A percentile compares a stretch with the other conserved stretches of the same genome.
These are phyloP conservation scores for Cochliopodium minus DNA, from an alignment of 208 protist species.

Conservation along the genomic window DNA sequence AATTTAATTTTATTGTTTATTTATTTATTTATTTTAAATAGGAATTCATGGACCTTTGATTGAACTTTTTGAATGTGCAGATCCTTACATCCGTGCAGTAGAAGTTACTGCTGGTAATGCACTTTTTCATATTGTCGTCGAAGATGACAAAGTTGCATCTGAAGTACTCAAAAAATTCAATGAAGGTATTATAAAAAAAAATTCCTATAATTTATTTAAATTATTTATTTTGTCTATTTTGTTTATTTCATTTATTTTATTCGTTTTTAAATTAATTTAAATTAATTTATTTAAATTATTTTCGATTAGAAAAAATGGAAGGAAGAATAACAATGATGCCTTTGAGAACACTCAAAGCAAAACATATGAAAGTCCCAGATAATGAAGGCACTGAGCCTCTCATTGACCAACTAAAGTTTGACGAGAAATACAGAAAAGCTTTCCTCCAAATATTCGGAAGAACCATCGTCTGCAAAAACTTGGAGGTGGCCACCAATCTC, in stretches of 20 bases:
- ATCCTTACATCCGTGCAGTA: conserved; percentile 63
- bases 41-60: conserved; percentile 82
- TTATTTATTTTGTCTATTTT: conserved; percentile 13
- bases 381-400: conserved; percentile 46
- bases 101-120: conserved; percentile 78
- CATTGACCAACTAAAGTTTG: conserved; percentile 47
- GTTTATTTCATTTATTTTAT: not conserved
- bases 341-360: conserved; percentile 16
- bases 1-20: too few relatives aligned
- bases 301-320: not conserved
- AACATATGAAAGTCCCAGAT: conserved; percentile 26
- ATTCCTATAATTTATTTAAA: conserved; percentile 86
- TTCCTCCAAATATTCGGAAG: conserved; percentile 76
- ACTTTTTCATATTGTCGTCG: conserved; percentile 92
- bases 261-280: not conserved
- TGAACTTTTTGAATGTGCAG: conserved; percentile 67
- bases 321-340: not conserved
- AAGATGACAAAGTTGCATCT: conserved; percentile 70
- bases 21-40: too few relatives aligned
- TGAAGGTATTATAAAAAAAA: conserved; percentile 57
- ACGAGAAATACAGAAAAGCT: conserved; percentile 48
- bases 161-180: conserved; percentile 73
- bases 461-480: conserved; percentile 54
- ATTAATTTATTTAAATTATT: too few relatives aligned
- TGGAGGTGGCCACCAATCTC: conserved; percentile 53